Conservation (phyloP, 208 protist species). For the Trypanosoma grayi region DNA sequence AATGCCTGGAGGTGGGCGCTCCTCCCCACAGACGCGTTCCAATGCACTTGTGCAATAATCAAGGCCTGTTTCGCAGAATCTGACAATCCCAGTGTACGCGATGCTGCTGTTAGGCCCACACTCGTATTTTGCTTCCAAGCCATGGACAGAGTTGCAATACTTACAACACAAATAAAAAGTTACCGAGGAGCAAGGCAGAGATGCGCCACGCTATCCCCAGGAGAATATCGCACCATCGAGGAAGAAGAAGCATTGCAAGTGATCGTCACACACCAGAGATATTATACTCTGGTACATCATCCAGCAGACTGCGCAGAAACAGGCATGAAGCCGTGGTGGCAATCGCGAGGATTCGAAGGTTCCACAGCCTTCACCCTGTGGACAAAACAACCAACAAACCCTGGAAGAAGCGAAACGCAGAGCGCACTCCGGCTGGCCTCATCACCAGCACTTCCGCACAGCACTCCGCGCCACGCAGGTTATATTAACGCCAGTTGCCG, state of each 20-base stretch:
- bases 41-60: neutral
- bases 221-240: neutral
- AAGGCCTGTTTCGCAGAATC: neutral
- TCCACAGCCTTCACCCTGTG: neutral
- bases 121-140: conserved; percentile 1
- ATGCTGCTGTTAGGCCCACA: neutral
- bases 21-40: neutral
- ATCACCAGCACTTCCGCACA: neutral
- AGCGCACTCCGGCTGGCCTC: neutral
- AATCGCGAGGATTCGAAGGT: conserved; percentile 1
- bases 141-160: neutral
- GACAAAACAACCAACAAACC: neutral
- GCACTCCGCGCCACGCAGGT: neutral
- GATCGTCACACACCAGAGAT: neutral
- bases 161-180: neutral
- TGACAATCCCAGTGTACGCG: neutral
- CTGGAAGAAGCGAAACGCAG: conserved; percentile 2
- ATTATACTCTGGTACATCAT: conserved; percentile 5
- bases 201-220: neutral
- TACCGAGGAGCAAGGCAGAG: neutral
- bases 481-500: neutral
- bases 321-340: neutral
- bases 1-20: neutral
- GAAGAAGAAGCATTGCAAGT: neutral
- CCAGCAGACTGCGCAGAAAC: conserved; percentile 1